These are phyloP conservation scores for Benincasa hispida DNA, from an alignment of 306 rosid genomes.

Conservation along the genomic window DNA sequence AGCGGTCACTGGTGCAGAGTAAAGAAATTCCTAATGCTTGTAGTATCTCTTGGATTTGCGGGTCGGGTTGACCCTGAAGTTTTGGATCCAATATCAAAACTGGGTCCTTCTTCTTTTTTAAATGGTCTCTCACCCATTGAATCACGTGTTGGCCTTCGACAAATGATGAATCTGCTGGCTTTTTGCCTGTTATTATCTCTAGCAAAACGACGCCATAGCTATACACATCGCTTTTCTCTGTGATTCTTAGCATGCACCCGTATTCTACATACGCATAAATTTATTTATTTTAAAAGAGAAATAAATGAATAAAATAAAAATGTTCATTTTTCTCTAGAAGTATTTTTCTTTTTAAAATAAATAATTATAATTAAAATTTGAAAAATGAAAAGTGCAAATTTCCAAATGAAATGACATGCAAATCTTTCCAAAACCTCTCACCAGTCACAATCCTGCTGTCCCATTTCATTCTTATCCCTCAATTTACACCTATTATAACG, in stretches of 20 bases:
- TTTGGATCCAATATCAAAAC: constrained; percentile 49
- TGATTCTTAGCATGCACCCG: constrained; percentile 72
- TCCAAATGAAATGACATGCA: neutral
- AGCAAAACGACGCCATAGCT: constrained; percentile 83
- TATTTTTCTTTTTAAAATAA: neutral
- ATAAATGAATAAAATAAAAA: neutral
- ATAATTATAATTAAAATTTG: neutral
- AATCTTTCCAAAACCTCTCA: neutral
- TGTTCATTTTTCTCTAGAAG: neutral
- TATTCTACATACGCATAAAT: constrained; percentile 43
- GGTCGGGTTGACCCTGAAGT: constrained; percentile 69
- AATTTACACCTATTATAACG: neutral
- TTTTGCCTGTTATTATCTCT: constrained; percentile 81
- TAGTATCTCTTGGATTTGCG: constrained; percentile 73
- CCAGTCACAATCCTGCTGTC: neutral
- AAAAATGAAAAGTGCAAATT: neutral
- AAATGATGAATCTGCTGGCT: constrained; percentile 65
- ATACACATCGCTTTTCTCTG: constrained; percentile 88
- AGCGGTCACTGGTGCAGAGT: constrained; percentile 64
- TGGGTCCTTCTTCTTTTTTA: constrained; percentile 71
- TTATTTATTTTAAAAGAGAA: neutral
- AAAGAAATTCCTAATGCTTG: constrained; percentile 82
- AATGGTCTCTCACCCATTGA: constrained; percentile 73
- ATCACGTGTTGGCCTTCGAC: constrained; percentile 66
- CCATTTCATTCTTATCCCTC: neutral